Percentiles rank a stretch among this genome's conserved stretches.
These are phyloP conservation scores for Orychophragmus violaceus DNA, from an alignment of 345 rosid genomes.

Conservation along the genomic window DNA sequence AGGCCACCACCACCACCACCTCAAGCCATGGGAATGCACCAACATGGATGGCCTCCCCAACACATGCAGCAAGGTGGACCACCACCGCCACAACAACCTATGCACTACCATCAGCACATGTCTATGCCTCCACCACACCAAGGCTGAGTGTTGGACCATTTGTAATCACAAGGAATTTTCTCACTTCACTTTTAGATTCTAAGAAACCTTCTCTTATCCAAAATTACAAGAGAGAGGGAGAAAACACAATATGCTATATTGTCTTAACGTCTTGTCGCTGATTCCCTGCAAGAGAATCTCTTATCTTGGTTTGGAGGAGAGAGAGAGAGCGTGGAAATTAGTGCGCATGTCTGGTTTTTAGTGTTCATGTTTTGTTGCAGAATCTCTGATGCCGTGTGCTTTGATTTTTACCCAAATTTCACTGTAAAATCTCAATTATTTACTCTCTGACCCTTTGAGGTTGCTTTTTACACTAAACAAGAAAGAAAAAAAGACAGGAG, in stretches of 20 bases:
- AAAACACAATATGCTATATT: not conserved
- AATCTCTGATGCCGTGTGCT: conserved; percentile 29
- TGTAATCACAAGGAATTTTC: not conserved
- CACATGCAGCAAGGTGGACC: conserved; percentile 32
- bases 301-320: conserved; percentile 1
- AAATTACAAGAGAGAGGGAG: not conserved
- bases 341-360: conserved; percentile 10
- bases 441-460: conserved; percentile 12
- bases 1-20: conserved; percentile 83
- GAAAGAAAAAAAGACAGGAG: not conserved
- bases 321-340: not conserved
- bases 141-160: conserved; percentile 12
- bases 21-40: conserved; percentile 75
- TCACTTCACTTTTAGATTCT: not conserved
- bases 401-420: conserved; percentile 10
- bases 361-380: conserved; percentile 12
- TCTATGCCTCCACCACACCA: conserved; percentile 58
- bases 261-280: conserved; percentile 18
- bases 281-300: conserved; percentile 12
- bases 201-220: not conserved
- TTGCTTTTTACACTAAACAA: conserved; percentile 26
- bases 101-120: conserved; percentile 64
- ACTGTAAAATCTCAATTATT: conserved; percentile 2
- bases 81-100: conserved; percentile 61
- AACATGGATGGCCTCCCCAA: conserved; percentile 60